Conservation (phyloP, 495 filamentous ascomycete genomes). For the Neurospora sp. region DNA sequence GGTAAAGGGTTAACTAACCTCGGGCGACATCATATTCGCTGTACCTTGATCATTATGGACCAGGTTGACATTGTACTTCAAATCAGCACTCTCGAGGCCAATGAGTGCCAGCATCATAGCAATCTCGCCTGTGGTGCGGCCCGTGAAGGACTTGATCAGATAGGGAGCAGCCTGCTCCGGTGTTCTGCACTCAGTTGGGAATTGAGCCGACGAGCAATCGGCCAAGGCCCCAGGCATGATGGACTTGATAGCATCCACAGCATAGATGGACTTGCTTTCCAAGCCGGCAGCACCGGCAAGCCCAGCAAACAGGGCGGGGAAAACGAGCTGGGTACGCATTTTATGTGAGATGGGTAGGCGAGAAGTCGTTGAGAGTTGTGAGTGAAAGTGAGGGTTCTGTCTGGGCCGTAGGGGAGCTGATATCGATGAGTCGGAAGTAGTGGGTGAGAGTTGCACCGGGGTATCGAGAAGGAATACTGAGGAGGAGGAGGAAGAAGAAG, state of each 20-base stretch:
- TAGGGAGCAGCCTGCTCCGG: constrained; percentile 50
- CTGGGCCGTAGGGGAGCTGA: neutral
- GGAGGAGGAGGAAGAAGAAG: neutral
- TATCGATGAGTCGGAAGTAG: neutral
- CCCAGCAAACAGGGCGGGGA: neutral
- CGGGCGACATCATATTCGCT: constrained; percentile 62
- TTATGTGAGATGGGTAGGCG: neutral
- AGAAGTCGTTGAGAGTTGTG: neutral
- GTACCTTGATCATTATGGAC: constrained; percentile 47
- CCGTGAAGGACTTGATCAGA: constrained; percentile 19
- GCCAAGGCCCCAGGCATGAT: constrained; percentile 46
- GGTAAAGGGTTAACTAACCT: constrained; percentile 3
- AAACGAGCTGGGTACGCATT: neutral
- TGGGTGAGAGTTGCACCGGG: neutral
- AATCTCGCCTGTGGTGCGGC: constrained; percentile 39
- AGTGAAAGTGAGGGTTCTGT: neutral
- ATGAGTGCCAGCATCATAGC: constrained; percentile 56
- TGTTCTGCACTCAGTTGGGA: constrained; percentile 54
- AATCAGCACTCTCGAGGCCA: constrained; percentile 57
- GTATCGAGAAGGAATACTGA: neutral
- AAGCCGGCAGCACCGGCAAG: neutral
- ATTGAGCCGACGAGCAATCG: constrained; percentile 19
- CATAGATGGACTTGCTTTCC: constrained; percentile 1
- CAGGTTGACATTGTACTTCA: constrained; percentile 54
- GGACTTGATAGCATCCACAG: constrained; percentile 33